Conservation (phyloP, 768 basidiomycete genomes). For the Crassisporium funariophilum region DNA sequence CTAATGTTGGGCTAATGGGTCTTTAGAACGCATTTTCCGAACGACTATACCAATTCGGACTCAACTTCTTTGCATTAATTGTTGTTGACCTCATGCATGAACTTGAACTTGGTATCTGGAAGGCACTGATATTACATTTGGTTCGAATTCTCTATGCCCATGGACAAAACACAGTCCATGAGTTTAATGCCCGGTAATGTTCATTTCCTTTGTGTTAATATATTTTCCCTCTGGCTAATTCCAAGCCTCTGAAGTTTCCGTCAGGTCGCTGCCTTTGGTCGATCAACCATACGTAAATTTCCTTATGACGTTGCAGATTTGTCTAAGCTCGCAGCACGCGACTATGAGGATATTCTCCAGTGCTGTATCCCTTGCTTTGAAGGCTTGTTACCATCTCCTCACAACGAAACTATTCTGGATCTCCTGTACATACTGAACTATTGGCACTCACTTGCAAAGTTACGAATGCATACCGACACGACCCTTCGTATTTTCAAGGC, state of each 20-base stretch:
- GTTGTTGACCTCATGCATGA: constrained; percentile 41
- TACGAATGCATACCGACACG: constrained; percentile 28
- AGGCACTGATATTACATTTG: constrained; percentile 34
- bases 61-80: constrained; percentile 29
- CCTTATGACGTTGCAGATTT: constrained; percentile 33
- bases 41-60: constrained; percentile 13
- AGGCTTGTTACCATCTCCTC: constrained; percentile 27
- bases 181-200: constrained; percentile 25
- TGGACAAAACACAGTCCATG: constrained; percentile 14
- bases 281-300: constrained; percentile 31
- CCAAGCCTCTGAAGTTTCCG: constrained; percentile 25
- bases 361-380: constrained; percentile 37
- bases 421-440: constrained; percentile 19
- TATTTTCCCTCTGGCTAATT: not conserved
- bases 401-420: constrained; percentile 29
- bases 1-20: no score
- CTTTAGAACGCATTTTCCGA: constrained; percentile 39
- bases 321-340: constrained; percentile 34
- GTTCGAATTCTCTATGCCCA: constrained; percentile 32
- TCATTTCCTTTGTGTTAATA: not conserved
- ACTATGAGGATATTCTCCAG: constrained; percentile 43
- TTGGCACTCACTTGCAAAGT: constrained; percentile 33
- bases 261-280: constrained; percentile 32
- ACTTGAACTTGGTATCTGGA: constrained; percentile 40
- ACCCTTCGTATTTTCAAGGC: constrained; percentile 22